phyloP scores from a whole-genome alignment of 2,329 filamentous ascomycete genomes.

The Phyllosticta citribraziliensis region DNA sequence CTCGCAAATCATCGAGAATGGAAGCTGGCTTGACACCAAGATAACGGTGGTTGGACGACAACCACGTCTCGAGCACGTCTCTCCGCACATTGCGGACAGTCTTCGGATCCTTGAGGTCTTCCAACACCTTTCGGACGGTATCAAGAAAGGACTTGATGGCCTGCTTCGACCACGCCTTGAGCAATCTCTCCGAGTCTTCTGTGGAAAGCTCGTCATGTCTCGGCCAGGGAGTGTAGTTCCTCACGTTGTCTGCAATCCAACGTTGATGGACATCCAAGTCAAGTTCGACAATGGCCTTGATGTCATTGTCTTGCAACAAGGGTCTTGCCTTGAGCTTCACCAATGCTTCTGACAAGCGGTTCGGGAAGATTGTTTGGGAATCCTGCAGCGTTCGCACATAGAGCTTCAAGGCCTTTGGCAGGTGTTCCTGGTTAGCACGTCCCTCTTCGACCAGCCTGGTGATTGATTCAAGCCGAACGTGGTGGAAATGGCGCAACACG shows the following conservation, averaged over 20 bases:
- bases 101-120: slow-evolving; percentile 54
- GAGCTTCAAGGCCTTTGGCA: slow-evolving; percentile 58
- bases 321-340: slow-evolving; percentile 57
- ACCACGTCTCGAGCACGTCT: slow-evolving; percentile 64
- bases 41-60: slow-evolving; percentile 55
- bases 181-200: slow-evolving; percentile 31
- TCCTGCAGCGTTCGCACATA: slow-evolving; percentile 70
- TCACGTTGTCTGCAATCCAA: slow-evolving; percentile 77
- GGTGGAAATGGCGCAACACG: slow-evolving; percentile 67
- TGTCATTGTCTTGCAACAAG: slow-evolving; percentile 59
- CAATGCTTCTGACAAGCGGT: slow-evolving; percentile 60
- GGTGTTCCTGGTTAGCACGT: slow-evolving; percentile 38
- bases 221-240: slow-evolving; percentile 78
- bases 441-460: slow-evolving; percentile 47
- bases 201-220: slow-evolving; percentile 58
- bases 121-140: slow-evolving; percentile 53
- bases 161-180: slow-evolving; percentile 31
- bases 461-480: slow-evolving; percentile 61
- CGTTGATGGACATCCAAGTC: slow-evolving; percentile 66
- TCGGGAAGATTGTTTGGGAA: slow-evolving; percentile 66
- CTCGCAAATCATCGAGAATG: slow-evolving; percentile 59
- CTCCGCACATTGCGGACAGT: slow-evolving; percentile 61
- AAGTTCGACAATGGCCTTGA: slow-evolving; percentile 58
- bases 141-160: slow-evolving; percentile 36
- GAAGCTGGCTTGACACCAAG: slow-evolving; percentile 57